A percentile compares a stretch with the other conserved stretches of the same genome.
These are phyloP conservation scores for Globisporangium cederbergense DNA, from an alignment of 352 stramenopile species.

Conservation along the genomic window DNA sequence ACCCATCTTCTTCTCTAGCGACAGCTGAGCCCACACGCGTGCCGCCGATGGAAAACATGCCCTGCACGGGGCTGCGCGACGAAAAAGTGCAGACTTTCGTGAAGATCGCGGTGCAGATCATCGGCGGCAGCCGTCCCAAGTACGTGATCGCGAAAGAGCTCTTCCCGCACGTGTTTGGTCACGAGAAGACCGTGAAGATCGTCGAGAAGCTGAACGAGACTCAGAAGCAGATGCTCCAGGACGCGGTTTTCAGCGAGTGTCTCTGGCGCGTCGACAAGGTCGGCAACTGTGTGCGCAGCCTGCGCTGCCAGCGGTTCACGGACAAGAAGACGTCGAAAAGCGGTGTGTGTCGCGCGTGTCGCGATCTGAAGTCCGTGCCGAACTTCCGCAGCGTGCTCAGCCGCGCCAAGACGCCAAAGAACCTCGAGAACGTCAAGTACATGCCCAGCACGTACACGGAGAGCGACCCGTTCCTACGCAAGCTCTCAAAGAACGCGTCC, in stretches of 20 bases:
- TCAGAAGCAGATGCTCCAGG: conserved; percentile 56
- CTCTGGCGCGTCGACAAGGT: conserved; percentile 78
- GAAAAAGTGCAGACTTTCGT: conserved; percentile 67
- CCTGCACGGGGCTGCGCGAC: conserved; percentile 59
- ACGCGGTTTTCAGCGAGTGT: conserved; percentile 77
- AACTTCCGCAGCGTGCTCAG: conserved; percentile 80
- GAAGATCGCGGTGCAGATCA: conserved; percentile 55
- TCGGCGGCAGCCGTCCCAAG: conserved; percentile 69
- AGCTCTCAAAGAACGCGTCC: conserved; percentile 74
- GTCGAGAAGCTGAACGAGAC: conserved; percentile 45
- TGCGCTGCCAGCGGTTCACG: conserved; percentile 56
- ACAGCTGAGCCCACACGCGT: not conserved
- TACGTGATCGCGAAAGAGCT: conserved; percentile 82
- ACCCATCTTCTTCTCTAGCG: not conserved
- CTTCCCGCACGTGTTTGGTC: conserved; percentile 56
- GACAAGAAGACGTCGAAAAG: conserved; percentile 25
- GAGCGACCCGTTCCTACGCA: conserved; percentile 74
- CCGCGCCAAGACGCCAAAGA: conserved; percentile 63
- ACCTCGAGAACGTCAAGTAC: conserved; percentile 80
- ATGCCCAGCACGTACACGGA: conserved; percentile 72
- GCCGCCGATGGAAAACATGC: conserved; percentile 18
- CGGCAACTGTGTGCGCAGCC: conserved; percentile 68
- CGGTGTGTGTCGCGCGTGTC: conserved; percentile 63
- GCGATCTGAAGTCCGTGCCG: conserved; percentile 54
- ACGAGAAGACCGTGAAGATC: conserved; percentile 63